These are phyloP conservation scores for Aspergillus kassunensis DNA, from an alignment of 495 filamentous ascomycete species.

Conservation along the genomic window DNA sequence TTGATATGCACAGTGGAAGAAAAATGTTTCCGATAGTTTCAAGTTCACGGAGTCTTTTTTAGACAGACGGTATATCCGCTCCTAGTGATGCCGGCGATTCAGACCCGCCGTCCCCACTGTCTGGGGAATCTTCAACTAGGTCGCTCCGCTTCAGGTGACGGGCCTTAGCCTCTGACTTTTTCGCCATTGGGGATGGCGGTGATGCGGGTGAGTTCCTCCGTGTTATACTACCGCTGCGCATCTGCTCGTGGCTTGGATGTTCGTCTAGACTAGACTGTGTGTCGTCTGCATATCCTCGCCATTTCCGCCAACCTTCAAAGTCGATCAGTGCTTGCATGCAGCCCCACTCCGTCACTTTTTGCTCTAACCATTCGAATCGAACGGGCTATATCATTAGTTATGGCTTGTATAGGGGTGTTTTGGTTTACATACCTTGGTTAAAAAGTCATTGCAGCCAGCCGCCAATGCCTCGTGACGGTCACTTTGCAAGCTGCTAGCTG, in stretches of 20 bases:
- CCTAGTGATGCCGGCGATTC: slow-evolving; percentile 22
- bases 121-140: slow-evolving; percentile 34
- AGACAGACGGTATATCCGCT: background rate
- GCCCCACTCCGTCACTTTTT: slow-evolving; percentile 98
- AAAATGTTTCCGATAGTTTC: background rate
- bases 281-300: slow-evolving; percentile 72
- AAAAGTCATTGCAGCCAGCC: slow-evolving; percentile 95
- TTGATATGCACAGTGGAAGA: background rate
- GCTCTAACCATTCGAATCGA: slow-evolving; percentile 94
- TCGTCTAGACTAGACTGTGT: slow-evolving; percentile 13
- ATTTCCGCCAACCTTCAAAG: slow-evolving; percentile 96
- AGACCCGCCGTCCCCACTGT: slow-evolving; percentile 28
- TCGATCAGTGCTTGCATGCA: slow-evolving; percentile 99
- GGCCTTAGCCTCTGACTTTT: slow-evolving; percentile 8
- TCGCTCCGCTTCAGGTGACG: slow-evolving; percentile 21
- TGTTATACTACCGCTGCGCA: slow-evolving; percentile 8
- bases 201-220: slow-evolving; percentile 4
- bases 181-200: background rate
- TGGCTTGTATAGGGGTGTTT: background rate
- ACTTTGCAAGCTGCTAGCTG: slow-evolving; percentile 86
- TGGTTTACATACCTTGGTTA: slow-evolving; percentile 76
- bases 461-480: slow-evolving; percentile 93
- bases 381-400: slow-evolving; percentile 61
- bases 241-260: slow-evolving; percentile 32
- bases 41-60: background rate